phyloP scores from a whole-genome alignment of 139 green algal species.

The Chlorella sp. region DNA sequence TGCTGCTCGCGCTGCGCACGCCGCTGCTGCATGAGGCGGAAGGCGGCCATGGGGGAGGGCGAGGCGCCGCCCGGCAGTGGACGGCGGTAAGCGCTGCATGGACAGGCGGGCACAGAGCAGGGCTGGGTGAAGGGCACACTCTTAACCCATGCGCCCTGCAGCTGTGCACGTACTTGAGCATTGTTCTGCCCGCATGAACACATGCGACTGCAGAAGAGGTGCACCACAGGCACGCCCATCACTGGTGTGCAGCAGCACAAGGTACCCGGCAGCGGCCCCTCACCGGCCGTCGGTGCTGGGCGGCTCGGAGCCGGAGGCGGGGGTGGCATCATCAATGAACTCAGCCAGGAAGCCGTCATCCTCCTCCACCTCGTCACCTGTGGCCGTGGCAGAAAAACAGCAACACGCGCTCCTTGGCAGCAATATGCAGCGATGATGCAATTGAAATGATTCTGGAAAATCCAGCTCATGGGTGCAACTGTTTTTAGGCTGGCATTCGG shows the following conservation, averaged over 20 bases:
- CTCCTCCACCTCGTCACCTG: constrained; percentile 24
- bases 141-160: background rate
- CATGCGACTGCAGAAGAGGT: background rate
- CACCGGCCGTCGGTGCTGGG: constrained; percentile 14
- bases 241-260: too few species aligned
- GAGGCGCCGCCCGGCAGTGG: background rate
- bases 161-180: too few species aligned
- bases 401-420: too few species aligned
- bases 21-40: background rate
- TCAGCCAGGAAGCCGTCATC: background rate
- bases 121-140: background rate
- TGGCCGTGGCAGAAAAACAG: background rate
- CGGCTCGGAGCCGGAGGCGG: background rate
- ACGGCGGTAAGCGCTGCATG: background rate
- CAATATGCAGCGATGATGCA: too few species aligned
- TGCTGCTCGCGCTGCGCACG: background rate
- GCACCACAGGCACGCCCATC: background rate
- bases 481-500: too few species aligned
- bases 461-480: too few species aligned
- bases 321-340: constrained; percentile 14
- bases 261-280: background rate
- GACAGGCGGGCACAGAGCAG: background rate
- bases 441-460: too few species aligned
- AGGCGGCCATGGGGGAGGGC: constrained; percentile 10
- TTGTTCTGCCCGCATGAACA: too few species aligned